Conservation (phyloP, 208 protist genomes). For the Dictyostelium gargantuum region DNA sequence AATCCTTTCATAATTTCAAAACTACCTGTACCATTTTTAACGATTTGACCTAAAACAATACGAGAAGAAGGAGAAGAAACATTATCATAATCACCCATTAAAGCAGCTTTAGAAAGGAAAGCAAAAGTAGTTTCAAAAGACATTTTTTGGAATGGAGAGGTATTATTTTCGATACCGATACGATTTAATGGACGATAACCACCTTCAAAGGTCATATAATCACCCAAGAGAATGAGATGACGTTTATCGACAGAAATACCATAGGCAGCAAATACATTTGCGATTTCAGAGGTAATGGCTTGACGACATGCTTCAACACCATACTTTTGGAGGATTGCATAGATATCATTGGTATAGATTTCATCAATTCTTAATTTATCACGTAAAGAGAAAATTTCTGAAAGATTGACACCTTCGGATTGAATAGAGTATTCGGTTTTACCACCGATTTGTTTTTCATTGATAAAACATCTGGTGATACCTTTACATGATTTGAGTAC, state of each 20-base stretch:
- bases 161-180: slow-evolving; percentile 80
- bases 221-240: slow-evolving; percentile 89
- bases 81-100: slow-evolving; percentile 75
- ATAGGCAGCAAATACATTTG: slow-evolving; percentile 88
- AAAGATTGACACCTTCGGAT: slow-evolving; percentile 88
- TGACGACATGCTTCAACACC: slow-evolving; percentile 88
- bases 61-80: slow-evolving; percentile 75
- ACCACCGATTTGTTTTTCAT: slow-evolving; percentile 42
- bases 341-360: slow-evolving; percentile 87
- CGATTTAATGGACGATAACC: slow-evolving; percentile 86
- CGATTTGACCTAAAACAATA: slow-evolving; percentile 81
- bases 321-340: slow-evolving; percentile 70
- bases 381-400: slow-evolving; percentile 61
- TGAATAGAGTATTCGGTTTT: slow-evolving; percentile 70
- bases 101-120: slow-evolving; percentile 80
- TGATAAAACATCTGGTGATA: slow-evolving; percentile 70
- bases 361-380: slow-evolving; percentile 76
- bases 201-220: slow-evolving; percentile 86
- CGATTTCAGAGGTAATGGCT: slow-evolving; percentile 85
- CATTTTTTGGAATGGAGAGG: slow-evolving; percentile 85
- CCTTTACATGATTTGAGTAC: slow-evolving; percentile 58
- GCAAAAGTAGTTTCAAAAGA: slow-evolving; percentile 86
- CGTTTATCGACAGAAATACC: slow-evolving; percentile 89
- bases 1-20: no score
- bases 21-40: slow-evolving; percentile 75